phyloP scores from a whole-genome alignment of 2,329 filamentous ascomycete species.

The Neocucurbitaria cava region DNA sequence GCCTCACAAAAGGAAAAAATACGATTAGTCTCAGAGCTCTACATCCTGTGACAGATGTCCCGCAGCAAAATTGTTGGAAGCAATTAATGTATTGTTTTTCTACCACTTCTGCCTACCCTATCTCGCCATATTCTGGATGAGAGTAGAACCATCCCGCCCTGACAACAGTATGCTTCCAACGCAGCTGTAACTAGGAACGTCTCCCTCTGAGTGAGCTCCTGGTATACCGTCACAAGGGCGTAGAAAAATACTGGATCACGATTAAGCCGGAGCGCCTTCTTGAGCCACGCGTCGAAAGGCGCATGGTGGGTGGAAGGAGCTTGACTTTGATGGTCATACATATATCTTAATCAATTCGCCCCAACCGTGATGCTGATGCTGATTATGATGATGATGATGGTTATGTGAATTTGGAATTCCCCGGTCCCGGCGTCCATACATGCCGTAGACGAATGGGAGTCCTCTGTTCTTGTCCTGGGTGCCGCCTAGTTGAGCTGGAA shows the following conservation, averaged over 20 bases:
- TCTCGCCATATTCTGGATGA: constrained; percentile 1
- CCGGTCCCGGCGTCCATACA: not conserved
- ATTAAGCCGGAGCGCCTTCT: constrained; percentile 99
- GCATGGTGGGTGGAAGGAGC: constrained; percentile 83
- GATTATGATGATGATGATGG: too few relatives aligned
- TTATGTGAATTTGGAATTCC: not conserved
- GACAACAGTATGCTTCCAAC: constrained; percentile 58
- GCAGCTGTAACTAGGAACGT: constrained; percentile 66
- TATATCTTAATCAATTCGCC: constrained; percentile 55
- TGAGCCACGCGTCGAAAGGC: constrained; percentile 81
- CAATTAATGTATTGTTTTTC: constrained; percentile 21
- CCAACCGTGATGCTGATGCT: too few relatives aligned
- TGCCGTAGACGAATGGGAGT: not conserved
- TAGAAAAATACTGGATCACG: constrained; percentile 76
- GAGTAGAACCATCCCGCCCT: constrained; percentile 53
- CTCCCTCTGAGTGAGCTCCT: constrained; percentile 75
- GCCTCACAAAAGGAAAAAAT: too few relatives aligned
- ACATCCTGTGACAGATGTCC: too few relatives aligned
- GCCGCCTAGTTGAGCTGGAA: not conserved
- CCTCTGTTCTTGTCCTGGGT: not conserved
- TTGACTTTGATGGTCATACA: constrained; percentile 97
- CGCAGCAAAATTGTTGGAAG: not conserved
- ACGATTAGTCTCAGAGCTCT: too few relatives aligned
- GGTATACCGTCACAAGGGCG: constrained; percentile 82
- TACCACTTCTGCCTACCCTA: constrained; percentile 3